phyloP scores from a whole-genome alignment of 768 basidiomycete genomes.

The Suillus sp. region DNA sequence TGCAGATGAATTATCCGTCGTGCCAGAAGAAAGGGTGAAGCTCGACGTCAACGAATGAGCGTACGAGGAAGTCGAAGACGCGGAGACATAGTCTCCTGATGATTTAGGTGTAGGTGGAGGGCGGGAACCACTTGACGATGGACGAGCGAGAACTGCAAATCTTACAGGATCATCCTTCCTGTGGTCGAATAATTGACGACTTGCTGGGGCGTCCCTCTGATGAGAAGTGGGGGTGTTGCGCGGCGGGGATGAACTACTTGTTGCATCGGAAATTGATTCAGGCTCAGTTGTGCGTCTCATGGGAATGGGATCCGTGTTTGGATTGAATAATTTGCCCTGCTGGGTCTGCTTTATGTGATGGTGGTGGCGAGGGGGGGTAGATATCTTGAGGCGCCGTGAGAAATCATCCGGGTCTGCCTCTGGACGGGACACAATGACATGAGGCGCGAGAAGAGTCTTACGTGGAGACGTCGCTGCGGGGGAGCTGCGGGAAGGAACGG shows the following conservation, averaged over 20 bases:
- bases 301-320: conserved; percentile 67
- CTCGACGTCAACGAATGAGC: conserved; percentile 65
- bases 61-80: conserved; percentile 75
- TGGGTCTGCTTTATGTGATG: conserved; percentile 37
- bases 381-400: conserved; percentile 69
- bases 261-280: conserved; percentile 62
- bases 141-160: conserved; percentile 64
- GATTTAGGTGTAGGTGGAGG: conserved; percentile 58
- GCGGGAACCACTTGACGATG: conserved; percentile 38
- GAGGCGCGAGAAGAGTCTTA: conserved; percentile 37
- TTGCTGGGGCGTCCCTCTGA: conserved; percentile 35
- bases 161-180: conserved; percentile 89
- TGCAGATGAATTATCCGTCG: conserved; percentile 74
- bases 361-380: conserved; percentile 46
- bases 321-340: conserved; percentile 65
- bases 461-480: conserved; percentile 31
- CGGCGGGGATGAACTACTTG: conserved; percentile 49
- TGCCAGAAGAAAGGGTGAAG: conserved; percentile 73
- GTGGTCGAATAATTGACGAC: conserved; percentile 80
- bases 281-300: conserved; percentile 64
- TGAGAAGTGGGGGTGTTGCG: conserved; percentile 35
- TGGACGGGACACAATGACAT: conserved; percentile 38
- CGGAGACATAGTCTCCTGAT: conserved; percentile 71
- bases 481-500: conserved; percentile 29
- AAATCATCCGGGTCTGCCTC: conserved; percentile 76